Percentiles rank a stretch among this genome's conserved stretches.
phyloP scores from a whole-genome alignment of 2,329 filamentous ascomycete species.

The Trichophyton benhamiae region DNA sequence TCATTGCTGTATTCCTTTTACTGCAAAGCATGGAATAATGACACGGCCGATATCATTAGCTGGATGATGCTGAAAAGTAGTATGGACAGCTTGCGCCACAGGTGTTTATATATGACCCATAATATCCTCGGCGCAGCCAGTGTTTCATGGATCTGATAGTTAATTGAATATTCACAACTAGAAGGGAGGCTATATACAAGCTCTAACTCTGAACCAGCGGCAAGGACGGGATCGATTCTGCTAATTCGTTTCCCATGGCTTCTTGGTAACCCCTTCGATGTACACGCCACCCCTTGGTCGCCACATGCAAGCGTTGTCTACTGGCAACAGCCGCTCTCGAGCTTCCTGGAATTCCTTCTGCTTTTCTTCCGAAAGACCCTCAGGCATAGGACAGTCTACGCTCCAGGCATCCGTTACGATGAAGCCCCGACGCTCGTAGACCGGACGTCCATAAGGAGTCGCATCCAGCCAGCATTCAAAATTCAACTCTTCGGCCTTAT shows the following conservation, averaged over 20 bases:
- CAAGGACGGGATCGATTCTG: neutral
- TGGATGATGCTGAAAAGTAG: too few species aligned
- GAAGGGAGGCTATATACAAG: neutral
- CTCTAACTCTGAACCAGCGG: neutral
- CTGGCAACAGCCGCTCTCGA: constrained; percentile 6
- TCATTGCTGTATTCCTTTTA: too few species aligned
- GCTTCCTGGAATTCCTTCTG: constrained; percentile 6
- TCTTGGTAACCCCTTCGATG: constrained; percentile 10
- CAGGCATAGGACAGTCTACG: constrained; percentile 8
- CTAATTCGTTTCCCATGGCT: constrained; percentile 8
- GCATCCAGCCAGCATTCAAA: constrained; percentile 19
- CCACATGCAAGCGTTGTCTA: constrained; percentile 9
- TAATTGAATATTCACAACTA: neutral
- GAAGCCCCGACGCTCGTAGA: constrained; percentile 14
- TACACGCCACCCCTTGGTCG: constrained; percentile 10
- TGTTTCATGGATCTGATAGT: neutral
- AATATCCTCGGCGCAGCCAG: too few species aligned
- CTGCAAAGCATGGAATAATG: too few species aligned
- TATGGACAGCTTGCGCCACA: too few species aligned
- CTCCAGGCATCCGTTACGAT: constrained; percentile 5
- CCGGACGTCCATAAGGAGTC: constrained; percentile 10
- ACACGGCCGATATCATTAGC: too few species aligned
- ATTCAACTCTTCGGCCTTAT: constrained; percentile 18
- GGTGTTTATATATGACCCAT: neutral
- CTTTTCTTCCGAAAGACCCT: constrained; percentile 8